These are phyloP conservation scores for Microascus cirrosus DNA, from an alignment of 2,329 filamentous ascomycete species.

Conservation along the genomic window DNA sequence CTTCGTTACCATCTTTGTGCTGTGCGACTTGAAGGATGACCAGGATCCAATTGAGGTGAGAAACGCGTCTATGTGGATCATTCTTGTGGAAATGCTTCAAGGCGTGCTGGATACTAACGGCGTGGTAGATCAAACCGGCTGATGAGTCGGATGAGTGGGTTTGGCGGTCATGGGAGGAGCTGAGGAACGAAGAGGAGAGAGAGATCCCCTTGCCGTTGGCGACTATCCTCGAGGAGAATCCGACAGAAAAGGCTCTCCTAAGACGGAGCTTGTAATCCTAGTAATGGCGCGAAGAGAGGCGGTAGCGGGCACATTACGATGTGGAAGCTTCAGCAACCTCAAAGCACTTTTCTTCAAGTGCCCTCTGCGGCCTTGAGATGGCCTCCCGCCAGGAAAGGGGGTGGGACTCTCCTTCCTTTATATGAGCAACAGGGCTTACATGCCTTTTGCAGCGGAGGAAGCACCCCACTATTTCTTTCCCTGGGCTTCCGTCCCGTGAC, in stretches of 20 bases:
- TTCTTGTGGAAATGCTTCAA: not conserved
- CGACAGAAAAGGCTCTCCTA: not conserved
- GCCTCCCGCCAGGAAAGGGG: too few species aligned
- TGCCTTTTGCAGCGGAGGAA: too few species aligned
- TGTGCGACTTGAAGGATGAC: slow-evolving; percentile 35
- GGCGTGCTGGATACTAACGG: not conserved
- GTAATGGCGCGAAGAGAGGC: not conserved
- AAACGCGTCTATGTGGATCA: not conserved
- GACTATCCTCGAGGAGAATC: slow-evolving; percentile 1
- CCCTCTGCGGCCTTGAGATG: too few species aligned
- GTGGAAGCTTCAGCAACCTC: too few species aligned
- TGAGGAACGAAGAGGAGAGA: slow-evolving; percentile 13
- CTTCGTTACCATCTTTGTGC: slow-evolving; percentile 64
- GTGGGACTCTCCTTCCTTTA: too few species aligned
- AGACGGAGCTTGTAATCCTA: not conserved
- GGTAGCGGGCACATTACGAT: not conserved
- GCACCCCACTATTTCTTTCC: too few species aligned
- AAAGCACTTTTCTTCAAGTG: too few species aligned
- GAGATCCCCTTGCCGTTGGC: slow-evolving; percentile 2
- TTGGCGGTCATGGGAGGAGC: slow-evolving; percentile 33
- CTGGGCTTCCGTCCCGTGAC: too few species aligned
- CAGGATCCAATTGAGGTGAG: slow-evolving; percentile 30
- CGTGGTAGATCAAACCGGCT: slow-evolving; percentile 26
- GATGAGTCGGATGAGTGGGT: slow-evolving; percentile 39
- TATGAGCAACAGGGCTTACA: too few species aligned